Base-by-base conservation (phyloP, 148 eudicot genomes). In the Persicaria maculosa region DNA sequence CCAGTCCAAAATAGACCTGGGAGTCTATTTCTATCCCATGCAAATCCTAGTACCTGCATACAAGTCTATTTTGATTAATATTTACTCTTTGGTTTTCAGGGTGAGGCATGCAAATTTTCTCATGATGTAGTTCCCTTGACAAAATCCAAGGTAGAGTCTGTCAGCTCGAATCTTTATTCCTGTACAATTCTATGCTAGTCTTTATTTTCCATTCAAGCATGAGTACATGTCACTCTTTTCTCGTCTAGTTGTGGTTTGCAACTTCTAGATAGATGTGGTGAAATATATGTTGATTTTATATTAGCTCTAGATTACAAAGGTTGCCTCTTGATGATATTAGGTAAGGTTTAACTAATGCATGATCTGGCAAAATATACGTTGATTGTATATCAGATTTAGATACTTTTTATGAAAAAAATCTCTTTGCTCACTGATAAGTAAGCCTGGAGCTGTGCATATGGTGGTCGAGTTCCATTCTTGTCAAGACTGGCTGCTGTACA, bases 71-170 rank as follows among this genome's bases (percentile, higher is more conserved):
- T 36, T 22, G 53, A 71, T 71, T 47, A 22, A n/a, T 48, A 4
- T 17, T 75, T 72, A 61, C 9, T 74, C 68, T 73, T 52, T 71
- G 48, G 79, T 68, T 79, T 22, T 70, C 92, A 95, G 99, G 99
- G 96, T 54, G 93, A 88, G 77, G 79, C 84, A 50, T 95, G 99
- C 90, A 92, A 88, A 68, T 95, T 88, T 79, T 95, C 99, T 22
- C 99, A 95, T 86, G 97, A 95, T 75, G 84, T 86, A 20, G 78
- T 83, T 69, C 99, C 99, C 9, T 83, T 87, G 77, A 95, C 99
- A 71, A 95, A 95, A 81, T 92, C 99, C 69, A 78, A 84, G 93
- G 99, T 88, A 81, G 7, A 73, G 67, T 46, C 25, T 40, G 45
- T 19, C 0, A 19, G 46, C 46, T 31, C 44, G 15, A 68, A 19